phyloP scores from a whole-genome alignment of 805 yeast genomes.

The Candida berthetii region DNA sequence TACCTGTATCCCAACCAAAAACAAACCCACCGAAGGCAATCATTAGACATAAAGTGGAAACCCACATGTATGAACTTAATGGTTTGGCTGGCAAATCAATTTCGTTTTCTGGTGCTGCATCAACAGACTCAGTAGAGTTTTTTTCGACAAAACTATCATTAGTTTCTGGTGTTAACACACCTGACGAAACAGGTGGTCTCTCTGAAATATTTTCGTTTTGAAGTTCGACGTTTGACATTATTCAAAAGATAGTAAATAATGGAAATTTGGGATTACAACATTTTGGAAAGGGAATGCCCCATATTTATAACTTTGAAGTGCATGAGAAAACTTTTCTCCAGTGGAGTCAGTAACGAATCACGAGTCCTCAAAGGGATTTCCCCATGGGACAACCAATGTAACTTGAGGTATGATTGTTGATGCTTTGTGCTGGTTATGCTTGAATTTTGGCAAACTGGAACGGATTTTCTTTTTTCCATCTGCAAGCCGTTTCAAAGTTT shows the following conservation, averaged over 20 bases:
- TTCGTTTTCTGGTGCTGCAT: slow-evolving; percentile 3
- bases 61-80: slow-evolving; percentile 22
- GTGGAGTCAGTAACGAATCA: too few relatives aligned
- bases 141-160: neutral
- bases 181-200: neutral
- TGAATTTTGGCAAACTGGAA: neutral
- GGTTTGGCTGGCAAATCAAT: slow-evolving; percentile 22
- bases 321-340: neutral
- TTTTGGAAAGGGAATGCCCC: neutral
- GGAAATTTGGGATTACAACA: too few relatives aligned
- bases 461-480: neutral
- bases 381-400: neutral
- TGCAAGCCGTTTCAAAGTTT: neutral
- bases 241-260: neutral
- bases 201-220: too few relatives aligned
- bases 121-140: neutral
- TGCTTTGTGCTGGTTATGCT: too few relatives aligned
- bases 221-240: neutral
- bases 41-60: slow-evolving; percentile 25
- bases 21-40: slow-evolving; percentile 76
- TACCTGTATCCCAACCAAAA: slow-evolving; percentile 80
- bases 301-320: neutral
- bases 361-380: neutral
- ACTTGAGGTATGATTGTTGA: neutral
- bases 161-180: slow-evolving; percentile 1